These are phyloP conservation scores for Lentinus polychrous DNA, from an alignment of 1,284 basidiomycete species.

Conservation along the genomic window DNA sequence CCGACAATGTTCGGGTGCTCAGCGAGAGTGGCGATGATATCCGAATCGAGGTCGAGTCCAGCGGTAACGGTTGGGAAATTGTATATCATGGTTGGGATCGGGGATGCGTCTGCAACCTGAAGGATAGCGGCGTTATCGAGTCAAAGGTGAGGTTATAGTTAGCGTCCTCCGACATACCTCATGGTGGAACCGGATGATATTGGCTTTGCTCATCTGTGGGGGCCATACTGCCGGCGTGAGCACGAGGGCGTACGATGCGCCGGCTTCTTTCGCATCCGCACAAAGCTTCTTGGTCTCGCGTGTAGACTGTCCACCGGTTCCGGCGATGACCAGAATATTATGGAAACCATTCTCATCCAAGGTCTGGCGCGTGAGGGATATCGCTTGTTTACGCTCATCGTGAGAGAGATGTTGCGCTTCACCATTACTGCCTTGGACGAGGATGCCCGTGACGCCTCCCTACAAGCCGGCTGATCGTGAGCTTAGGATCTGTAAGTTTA, in stretches of 20 bases:
- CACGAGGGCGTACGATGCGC: constrained; percentile 75
- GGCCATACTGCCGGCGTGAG: constrained; percentile 68
- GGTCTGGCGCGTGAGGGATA: constrained; percentile 62
- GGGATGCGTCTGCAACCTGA: constrained; percentile 75
- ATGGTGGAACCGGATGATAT: constrained; percentile 58
- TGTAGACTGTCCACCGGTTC: constrained; percentile 79
- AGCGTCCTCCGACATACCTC: constrained; percentile 48
- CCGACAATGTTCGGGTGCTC: constrained; percentile 86
- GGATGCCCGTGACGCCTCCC: constrained; percentile 68
- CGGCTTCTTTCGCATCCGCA: constrained; percentile 71
- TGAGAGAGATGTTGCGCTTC: constrained; percentile 75
- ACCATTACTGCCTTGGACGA: constrained; percentile 74
- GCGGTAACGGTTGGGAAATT: constrained; percentile 83
- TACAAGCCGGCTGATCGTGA: constrained; percentile 18
- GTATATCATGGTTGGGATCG: constrained; percentile 86
- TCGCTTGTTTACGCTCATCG: constrained; percentile 59
- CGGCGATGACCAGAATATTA: constrained; percentile 71
- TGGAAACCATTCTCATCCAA: constrained; percentile 70
- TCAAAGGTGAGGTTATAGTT: no score
- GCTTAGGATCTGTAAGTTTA: neutral
- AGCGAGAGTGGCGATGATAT: constrained; percentile 67
- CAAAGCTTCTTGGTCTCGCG: constrained; percentile 79
- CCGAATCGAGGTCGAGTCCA: constrained; percentile 83
- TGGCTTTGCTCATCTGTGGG: constrained; percentile 52
- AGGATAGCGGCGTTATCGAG: neutral